Evolutionary conservation across 257 asterid genomes (phyloP).

Genomic region (Rhazya stricta): DNA sequence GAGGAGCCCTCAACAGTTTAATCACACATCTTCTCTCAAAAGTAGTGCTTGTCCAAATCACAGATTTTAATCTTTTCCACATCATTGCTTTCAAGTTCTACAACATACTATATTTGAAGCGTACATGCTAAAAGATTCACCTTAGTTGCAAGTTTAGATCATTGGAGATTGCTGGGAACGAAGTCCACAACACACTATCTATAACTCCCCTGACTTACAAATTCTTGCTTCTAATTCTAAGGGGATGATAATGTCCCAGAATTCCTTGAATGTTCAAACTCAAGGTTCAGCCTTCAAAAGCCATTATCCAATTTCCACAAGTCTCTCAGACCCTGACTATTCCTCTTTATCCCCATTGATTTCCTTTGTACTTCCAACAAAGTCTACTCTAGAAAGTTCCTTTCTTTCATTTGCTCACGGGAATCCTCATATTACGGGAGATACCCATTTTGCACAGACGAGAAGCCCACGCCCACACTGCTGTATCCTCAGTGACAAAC

Average conservation of each 20-base stretch:
- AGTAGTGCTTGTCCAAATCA: background rate
- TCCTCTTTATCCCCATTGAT: background rate
- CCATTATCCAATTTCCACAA: background rate
- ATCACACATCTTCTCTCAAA: background rate
- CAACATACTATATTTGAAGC: background rate
- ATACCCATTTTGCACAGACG: background rate
- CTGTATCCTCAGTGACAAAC: background rate
- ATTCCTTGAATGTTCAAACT: background rate
- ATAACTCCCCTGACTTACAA: background rate
- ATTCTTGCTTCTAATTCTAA: background rate
- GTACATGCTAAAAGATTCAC: background rate
- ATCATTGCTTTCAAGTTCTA: background rate
- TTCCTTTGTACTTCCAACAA: background rate
- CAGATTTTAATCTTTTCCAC: background rate
- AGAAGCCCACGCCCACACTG: background rate
- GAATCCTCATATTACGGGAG: background rate
- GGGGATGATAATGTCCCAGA: background rate
- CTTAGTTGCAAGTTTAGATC: background rate
- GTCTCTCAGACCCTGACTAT: background rate
- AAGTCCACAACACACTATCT: background rate
- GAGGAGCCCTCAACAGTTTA: background rate
- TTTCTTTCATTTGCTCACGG: background rate
- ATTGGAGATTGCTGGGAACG: background rate
- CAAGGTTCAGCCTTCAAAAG: background rate
- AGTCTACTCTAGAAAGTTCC: background rate